Evolutionary conservation across 495 filamentous ascomycete genomes (phyloP), one percentile per base, ranked within the genome.

Genomic region (Lasiosphaeria ovina): DNA sequence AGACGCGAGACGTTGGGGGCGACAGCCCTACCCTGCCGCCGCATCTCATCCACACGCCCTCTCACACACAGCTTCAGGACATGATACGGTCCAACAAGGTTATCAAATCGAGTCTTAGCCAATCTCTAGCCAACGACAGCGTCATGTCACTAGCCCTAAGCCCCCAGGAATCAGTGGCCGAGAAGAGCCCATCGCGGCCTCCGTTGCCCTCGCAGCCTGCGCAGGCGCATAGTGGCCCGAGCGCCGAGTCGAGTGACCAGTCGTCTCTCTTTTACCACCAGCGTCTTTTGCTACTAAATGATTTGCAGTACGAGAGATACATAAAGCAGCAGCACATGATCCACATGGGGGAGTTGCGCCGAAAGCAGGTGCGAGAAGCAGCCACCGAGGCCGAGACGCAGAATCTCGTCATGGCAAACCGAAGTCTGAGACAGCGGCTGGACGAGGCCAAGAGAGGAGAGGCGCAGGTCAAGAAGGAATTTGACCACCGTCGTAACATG

Each of bases 281-380:
- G 66, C 79, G 86, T 55, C 78, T 88, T 55, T 75, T 90, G 12
- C 70, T 91, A 8, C 81, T 83, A 42, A 91, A 90, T 58, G 88
- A 92, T 66, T 79, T 92, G 42, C 88, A 88, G 63, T 91, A 89
- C 58, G 89, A 92, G 69, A 76, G 87, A 24, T 91, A 89, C 67
- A 79, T 90, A 57, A 90, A 89, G 65, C 83, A 87, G 57, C 88
- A 91, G 65, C 87, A 91, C 69, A 78, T 89, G 57, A 80, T 82
- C 3, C 88, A 90, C 62, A 90, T 92, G 67, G 87, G 88, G 4
- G 87, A 86, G 63, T 72, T 91, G 16, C 83, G 86, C 58, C 77
- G 87, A 34, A 82, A 84, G 55, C 84, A 90, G 57, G 83, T 91
- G 42, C 77, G 80, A 59, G 85, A 90, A 62, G 85, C 86, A 11